Evolutionary conservation across 805 yeast genomes (phyloP).

Genomic region (Alloascoidea hylecoeti): DNA sequence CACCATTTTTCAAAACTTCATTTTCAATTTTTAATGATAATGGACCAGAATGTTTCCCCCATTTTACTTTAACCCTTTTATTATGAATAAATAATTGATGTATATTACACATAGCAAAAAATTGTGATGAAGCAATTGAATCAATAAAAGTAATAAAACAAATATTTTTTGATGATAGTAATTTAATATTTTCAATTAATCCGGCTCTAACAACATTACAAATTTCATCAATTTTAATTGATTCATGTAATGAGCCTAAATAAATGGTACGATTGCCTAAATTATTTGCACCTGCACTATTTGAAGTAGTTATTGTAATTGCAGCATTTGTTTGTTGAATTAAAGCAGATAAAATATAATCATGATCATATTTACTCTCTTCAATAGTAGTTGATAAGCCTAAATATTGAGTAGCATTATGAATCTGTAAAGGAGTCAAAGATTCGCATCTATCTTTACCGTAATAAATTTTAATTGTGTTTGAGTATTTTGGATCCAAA

Average conservation of each 20-base stretch:
- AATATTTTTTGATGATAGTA: conserved; percentile 73
- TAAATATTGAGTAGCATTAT: conserved; percentile 89
- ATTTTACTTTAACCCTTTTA: conserved; percentile 81
- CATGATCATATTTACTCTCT: conserved; percentile 52
- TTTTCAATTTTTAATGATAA: conserved; percentile 72
- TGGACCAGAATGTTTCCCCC: conserved; percentile 97
- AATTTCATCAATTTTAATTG: conserved; percentile 79
- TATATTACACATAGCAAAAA: conserved; percentile 84
- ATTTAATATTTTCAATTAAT: conserved; percentile 67
- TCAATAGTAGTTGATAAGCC: conserved; percentile 88
- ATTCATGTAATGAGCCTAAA: conserved; percentile 80
- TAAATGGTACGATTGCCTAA: conserved; percentile 90
- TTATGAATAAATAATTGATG: conserved; percentile 82
- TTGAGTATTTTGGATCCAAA: conserved; percentile 50
- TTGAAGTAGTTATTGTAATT: conserved; percentile 90
- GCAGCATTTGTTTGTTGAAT: conserved; percentile 95
- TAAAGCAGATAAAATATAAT: conserved; percentile 29
- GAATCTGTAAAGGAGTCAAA: conserved; percentile 90
- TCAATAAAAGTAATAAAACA: conserved; percentile 93
- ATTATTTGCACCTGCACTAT: conserved; percentile 88
- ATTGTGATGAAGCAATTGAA: conserved; percentile 95
- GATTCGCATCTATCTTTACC: conserved; percentile 95
- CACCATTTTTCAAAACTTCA: conserved; percentile 91
- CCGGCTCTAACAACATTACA: conserved; percentile 97
- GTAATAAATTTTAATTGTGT: conserved; percentile 70